A percentile compares a stretch with the other conserved stretches of the same genome.
Evolutionary conservation across 2,329 filamentous ascomycete genomes (phyloP).

Genomic region (Rhinocladiella mackenziei): DNA sequence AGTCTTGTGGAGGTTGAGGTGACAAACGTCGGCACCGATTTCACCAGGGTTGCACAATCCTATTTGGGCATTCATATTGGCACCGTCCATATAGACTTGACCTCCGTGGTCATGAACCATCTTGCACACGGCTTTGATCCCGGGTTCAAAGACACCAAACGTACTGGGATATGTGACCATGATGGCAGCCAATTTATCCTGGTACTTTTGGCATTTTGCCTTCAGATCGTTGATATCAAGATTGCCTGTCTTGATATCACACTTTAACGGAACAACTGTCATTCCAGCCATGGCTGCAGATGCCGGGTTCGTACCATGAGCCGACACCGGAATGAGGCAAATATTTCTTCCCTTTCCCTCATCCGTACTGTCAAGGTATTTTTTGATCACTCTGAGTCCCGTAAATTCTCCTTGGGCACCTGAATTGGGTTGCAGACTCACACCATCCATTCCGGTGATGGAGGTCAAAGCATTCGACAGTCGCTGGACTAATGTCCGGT

Average conservation of each 20-base stretch:
- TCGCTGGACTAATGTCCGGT: slow-evolving; percentile 64
- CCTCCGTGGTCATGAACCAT: slow-evolving; percentile 84
- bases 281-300: slow-evolving; percentile 95
- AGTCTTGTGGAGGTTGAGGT: slow-evolving; percentile 96
- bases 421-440: slow-evolving; percentile 90
- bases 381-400: slow-evolving; percentile 80
- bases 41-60: slow-evolving; percentile 91
- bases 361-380: slow-evolving; percentile 68
- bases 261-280: slow-evolving; percentile 89
- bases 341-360: slow-evolving; percentile 72
- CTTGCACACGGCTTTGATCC: slow-evolving; percentile 77
- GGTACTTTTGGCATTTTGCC: slow-evolving; percentile 83
- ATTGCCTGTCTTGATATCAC: slow-evolving; percentile 80
- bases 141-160: slow-evolving; percentile 89
- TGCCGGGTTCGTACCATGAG: slow-evolving; percentile 92
- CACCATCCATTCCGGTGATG: slow-evolving; percentile 86
- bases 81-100: slow-evolving; percentile 97
- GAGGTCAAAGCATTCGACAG: slow-evolving; percentile 71
- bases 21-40: slow-evolving; percentile 94
- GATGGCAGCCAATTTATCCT: slow-evolving; percentile 79
- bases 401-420: slow-evolving; percentile 94
- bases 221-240: slow-evolving; percentile 81
- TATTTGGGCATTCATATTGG: slow-evolving; percentile 98
- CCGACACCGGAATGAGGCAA: slow-evolving; percentile 90
- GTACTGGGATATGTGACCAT: slow-evolving; percentile 98